A percentile compares a stretch with the other conserved stretches of the same genome.
Evolutionary conservation across 345 rosid genomes (phyloP).

Genomic region (Passiflora organensis): DNA sequence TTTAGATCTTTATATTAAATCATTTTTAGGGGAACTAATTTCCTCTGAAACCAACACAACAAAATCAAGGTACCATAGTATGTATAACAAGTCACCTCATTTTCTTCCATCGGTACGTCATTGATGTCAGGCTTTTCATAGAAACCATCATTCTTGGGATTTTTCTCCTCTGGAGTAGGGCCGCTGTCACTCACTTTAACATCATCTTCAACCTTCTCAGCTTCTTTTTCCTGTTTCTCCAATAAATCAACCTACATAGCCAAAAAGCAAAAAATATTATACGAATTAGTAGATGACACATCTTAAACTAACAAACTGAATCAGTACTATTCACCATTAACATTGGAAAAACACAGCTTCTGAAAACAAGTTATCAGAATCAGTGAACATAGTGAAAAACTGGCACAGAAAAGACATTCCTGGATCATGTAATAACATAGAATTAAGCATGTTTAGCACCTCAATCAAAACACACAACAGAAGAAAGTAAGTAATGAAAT

Average conservation of each 20-base stretch:
- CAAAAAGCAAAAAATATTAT: conserved; percentile 18
- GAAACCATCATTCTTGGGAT: conserved; percentile 27
- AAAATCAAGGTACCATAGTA: neutral
- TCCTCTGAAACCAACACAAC: neutral
- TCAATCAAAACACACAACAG: too few species aligned
- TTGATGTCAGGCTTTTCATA: conserved; percentile 81
- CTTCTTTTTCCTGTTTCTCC: conserved; percentile 60
- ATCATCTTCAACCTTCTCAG: conserved; percentile 55
- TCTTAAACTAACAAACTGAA: too few species aligned
- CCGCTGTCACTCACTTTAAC: conserved; percentile 41
- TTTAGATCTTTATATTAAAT: too few species aligned
- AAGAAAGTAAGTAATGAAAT: neutral
- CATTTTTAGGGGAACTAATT: neutral
- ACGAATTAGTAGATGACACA: neutral
- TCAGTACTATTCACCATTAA: too few species aligned
- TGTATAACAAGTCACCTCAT: conserved; percentile 39
- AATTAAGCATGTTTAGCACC: too few species aligned
- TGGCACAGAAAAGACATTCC: too few species aligned
- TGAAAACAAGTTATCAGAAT: too few species aligned
- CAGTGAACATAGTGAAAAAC: too few species aligned
- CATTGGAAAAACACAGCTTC: too few species aligned
- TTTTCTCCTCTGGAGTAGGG: conserved; percentile 29
- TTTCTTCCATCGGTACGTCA: conserved; percentile 65
- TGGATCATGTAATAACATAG: too few species aligned
- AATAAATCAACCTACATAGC: conserved; percentile 63